These are phyloP conservation scores for Allium sativum DNA, from an alignment of 106 monocot genomes.

Conservation along the genomic window DNA sequence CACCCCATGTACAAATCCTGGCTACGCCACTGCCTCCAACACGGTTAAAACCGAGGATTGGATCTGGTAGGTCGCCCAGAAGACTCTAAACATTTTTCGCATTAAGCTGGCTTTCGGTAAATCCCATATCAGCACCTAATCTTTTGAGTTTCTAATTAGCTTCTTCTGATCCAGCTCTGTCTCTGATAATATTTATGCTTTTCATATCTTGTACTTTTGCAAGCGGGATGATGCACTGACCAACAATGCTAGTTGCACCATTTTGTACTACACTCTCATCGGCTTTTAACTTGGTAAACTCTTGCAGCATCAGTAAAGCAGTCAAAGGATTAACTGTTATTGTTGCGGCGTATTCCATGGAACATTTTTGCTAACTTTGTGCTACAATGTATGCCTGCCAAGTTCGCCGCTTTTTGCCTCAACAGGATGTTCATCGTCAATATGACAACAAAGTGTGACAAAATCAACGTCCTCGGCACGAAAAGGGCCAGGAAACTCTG, in stretches of 20 bases:
- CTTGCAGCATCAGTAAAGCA: conserved; percentile 67
- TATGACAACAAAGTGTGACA: conserved; percentile 76
- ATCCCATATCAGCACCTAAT: conserved; percentile 81
- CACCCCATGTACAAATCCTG: too few relatives aligned
- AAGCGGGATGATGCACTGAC: conserved; percentile 89
- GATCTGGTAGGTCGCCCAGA: conserved; percentile 82
- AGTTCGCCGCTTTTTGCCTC: conserved; percentile 77
- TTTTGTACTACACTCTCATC: conserved; percentile 94
- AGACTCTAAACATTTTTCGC: conserved; percentile 73
- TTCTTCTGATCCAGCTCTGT: conserved; percentile 76
- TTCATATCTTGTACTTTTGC: conserved; percentile 49
- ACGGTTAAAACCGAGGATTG: conserved; percentile 83
- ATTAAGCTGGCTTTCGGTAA: conserved; percentile 73
- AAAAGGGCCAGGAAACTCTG: conserved; percentile 75
- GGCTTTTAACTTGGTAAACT: conserved; percentile 55
- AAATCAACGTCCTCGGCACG: conserved; percentile 84
- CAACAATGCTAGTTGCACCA: conserved; percentile 90
- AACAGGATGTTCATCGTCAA: conserved; percentile 78
- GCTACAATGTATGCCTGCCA: conserved; percentile 93
- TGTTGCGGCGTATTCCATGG: conserved; percentile 89
- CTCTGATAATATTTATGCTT: conserved; percentile 96
- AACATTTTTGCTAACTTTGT: conserved; percentile 60
- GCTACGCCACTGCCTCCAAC: too few relatives aligned
- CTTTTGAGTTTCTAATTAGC: conserved; percentile 59
- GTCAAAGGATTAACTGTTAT: conserved; percentile 82